Evolutionary conservation across 2,329 filamentous ascomycete genomes (phyloP).

Genomic region (Capronia epimyces): DNA sequence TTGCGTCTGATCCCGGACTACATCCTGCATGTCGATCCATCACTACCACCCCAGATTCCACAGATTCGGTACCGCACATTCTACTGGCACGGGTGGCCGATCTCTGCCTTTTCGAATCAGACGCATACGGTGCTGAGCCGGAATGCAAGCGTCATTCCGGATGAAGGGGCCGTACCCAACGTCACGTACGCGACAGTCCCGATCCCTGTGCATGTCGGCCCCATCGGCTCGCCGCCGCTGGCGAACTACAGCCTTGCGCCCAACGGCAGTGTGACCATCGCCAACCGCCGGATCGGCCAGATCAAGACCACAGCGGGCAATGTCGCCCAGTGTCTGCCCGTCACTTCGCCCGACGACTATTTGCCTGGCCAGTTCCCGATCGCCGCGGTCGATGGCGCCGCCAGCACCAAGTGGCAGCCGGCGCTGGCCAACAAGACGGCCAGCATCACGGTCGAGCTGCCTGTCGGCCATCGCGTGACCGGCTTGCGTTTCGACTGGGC

Average conservation of each 20-base stretch:
- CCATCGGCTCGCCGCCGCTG: conserved; percentile 35
- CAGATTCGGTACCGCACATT: conserved; percentile 57
- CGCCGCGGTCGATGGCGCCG: conserved; percentile 60
- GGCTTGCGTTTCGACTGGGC: conserved; percentile 59
- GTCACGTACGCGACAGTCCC: conserved; percentile 47
- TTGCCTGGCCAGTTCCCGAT: conserved; percentile 65
- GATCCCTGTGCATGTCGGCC: conserved; percentile 56
- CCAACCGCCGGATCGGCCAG: conserved; percentile 54
- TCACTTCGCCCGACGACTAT: conserved; percentile 44
- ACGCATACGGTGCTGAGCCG: conserved; percentile 61
- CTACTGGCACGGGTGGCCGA: conserved; percentile 61
- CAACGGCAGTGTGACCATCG: conserved; percentile 50
- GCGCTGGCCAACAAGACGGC: conserved; percentile 45
- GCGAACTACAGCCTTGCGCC: conserved; percentile 44
- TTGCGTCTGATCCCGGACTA: conserved; percentile 56
- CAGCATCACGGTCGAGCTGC: conserved; percentile 54
- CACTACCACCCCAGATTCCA: conserved; percentile 60
- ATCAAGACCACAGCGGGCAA: conserved; percentile 54
- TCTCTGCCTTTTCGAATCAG: conserved; percentile 56
- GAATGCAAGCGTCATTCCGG: conserved; percentile 36
- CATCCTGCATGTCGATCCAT: conserved; percentile 55
- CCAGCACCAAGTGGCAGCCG: conserved; percentile 64
- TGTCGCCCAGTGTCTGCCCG: conserved; percentile 59
- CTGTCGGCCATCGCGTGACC: conserved; percentile 32
- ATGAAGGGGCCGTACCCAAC: conserved; percentile 50